Evolutionary conservation across 768 basidiomycete species (phyloP).

Genomic region (Neoboletus subvelutipes): DNA sequence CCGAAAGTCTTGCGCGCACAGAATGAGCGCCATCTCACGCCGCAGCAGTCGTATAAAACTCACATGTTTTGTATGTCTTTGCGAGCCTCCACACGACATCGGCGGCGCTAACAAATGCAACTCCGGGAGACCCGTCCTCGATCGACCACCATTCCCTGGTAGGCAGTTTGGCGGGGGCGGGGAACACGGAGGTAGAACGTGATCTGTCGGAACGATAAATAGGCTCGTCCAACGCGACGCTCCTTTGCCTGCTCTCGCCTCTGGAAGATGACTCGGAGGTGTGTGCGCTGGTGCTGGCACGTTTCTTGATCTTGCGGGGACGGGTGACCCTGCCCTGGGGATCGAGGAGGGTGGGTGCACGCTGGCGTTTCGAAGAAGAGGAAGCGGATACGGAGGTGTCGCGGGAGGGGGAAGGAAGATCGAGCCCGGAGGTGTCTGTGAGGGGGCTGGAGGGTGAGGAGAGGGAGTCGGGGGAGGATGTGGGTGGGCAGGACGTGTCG

Average conservation of each 20-base stretch:
- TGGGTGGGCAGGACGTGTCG: slow-evolving; percentile 9
- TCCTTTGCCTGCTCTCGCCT: slow-evolving; percentile 40
- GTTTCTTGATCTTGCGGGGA: slow-evolving; percentile 28
- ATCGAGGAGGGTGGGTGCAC: slow-evolving; percentile 10
- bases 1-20: slow-evolving; percentile 56
- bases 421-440: slow-evolving; percentile 20
- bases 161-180: slow-evolving; percentile 28
- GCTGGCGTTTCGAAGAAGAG: slow-evolving; percentile 27
- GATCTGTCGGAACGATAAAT: slow-evolving; percentile 58
- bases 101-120: slow-evolving; percentile 60
- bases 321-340: slow-evolving; percentile 2
- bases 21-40: slow-evolving; percentile 13
- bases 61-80: slow-evolving; percentile 70
- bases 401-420: slow-evolving; percentile 15
- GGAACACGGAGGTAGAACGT: slow-evolving; percentile 59
- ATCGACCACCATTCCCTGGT: slow-evolving; percentile 47
- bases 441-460: slow-evolving; percentile 23
- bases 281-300: slow-evolving; percentile 15
- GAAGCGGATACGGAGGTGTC: slow-evolving; percentile 25
- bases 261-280: slow-evolving; percentile 43
- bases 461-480: slow-evolving; percentile 21
- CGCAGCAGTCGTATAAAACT: slow-evolving; percentile 27
- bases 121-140: slow-evolving; percentile 53
- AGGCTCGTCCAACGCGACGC: slow-evolving; percentile 48
- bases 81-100: slow-evolving; percentile 59